Evolutionary conservation across 139 green algal genomes (phyloP), one percentile per base, ranked within the genome.

Genomic region (Chlorella sp.): DNA sequence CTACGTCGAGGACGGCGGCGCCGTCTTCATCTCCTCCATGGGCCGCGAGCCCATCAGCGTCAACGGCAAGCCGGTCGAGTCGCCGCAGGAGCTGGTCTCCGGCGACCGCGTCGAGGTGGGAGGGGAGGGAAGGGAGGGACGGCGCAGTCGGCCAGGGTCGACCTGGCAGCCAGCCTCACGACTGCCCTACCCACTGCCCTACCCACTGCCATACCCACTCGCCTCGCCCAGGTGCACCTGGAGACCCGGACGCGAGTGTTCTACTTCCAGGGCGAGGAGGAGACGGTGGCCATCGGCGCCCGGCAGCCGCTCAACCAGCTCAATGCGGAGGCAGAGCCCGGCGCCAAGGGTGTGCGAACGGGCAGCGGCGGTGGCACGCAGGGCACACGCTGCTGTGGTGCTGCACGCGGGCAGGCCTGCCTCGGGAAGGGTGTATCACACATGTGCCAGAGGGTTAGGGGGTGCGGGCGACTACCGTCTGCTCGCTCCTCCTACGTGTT

Each of bases 31-130:
- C 14, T 66, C 55, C 8, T 78, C 60, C 68, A 58, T 87, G 68
- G 82, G 82, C 19, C 79, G 75, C 1, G 82, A 87, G 56, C 79
- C 82, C 9, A 66, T 87, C 4, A 41, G 53, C 3, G 67, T 87
- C 41, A 87, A 87, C 46, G 74, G 79, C 23, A 31, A 73, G 31
- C 70, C 74, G 1, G 79, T 82, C 21, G 51, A 53, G 27, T 69
- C 60, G 5, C 69, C 82, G 12, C 43, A 56, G 40, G 80, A 86
- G 67, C 79, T 87, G 29, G 67, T 70, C 38, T 76, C 74, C 23
- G 81, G 81, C 46, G 82, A 87, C 67, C 74, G 74, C 48, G 86
- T 87, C 40, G 82, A 86, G 74, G 82, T 85, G 60, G 6, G 29
- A 12, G 12, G 61, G 17, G 5, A 15, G n/a, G n/a, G n/a, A n/a